Percentiles rank a stretch among this genome's conserved stretches.
Evolutionary conservation across 208 protist species (phyloP).

Genomic region (Leishmania major): DNA sequence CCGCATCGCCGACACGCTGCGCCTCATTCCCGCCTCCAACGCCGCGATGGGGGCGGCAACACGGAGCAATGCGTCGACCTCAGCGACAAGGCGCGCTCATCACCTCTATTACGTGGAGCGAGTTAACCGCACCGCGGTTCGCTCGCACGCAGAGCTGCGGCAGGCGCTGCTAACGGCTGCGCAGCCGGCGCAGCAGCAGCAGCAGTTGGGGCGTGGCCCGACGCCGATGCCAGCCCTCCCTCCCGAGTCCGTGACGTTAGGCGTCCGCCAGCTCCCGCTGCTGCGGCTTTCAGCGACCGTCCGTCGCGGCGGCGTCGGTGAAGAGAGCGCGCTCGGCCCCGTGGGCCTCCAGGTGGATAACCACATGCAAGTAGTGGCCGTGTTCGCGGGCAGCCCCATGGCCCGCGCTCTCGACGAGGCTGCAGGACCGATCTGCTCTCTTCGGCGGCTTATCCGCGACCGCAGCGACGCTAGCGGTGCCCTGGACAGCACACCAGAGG

Average conservation of each 20-base stretch:
- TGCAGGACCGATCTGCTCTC: constrained; percentile 47
- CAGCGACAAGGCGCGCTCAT: constrained; percentile 16
- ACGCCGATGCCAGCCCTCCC: constrained; percentile 2
- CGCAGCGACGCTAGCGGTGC: not conserved
- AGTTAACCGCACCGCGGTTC: constrained; percentile 53
- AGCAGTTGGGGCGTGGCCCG: not conserved
- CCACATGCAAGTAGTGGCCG: constrained; percentile 47
- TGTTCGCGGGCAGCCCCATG: constrained; percentile 50
- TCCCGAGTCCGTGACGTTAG: constrained; percentile 61
- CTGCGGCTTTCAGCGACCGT: constrained; percentile 46
- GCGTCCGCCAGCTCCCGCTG: constrained; percentile 66
- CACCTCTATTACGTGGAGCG: constrained; percentile 55
- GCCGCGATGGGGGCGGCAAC: not conserved
- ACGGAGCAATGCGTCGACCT: not conserved
- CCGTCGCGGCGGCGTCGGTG: constrained; percentile 32
- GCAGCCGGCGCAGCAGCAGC: constrained; percentile 8
- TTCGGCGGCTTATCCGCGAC: constrained; percentile 44
- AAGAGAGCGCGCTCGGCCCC: constrained; percentile 39
- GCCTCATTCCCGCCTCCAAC: not conserved
- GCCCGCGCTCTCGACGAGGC: constrained; percentile 46
- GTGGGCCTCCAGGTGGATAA: constrained; percentile 66
- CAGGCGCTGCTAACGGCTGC: constrained; percentile 29
- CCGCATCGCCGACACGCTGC: constrained; percentile 65
- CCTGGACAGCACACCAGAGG: not conserved
- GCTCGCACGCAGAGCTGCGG: constrained; percentile 27